Evolutionary conservation across 768 basidiomycete species (phyloP).

Genomic region (Amanita inopinata): DNA sequence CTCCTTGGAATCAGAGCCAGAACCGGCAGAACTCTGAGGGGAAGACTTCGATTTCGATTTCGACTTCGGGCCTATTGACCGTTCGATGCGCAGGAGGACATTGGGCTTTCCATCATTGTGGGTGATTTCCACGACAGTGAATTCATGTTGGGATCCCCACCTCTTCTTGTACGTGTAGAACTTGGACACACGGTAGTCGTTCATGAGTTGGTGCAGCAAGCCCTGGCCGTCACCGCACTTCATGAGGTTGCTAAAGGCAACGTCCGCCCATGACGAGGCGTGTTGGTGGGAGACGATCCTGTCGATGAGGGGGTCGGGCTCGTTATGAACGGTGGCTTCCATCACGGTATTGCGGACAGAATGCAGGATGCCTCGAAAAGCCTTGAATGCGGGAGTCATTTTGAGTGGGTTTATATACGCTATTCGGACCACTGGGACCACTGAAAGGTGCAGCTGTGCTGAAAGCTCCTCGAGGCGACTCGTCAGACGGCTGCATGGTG

Average conservation of each 20-base stretch:
- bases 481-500: not conserved
- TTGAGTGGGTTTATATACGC: constrained; percentile 1
- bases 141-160: not conserved
- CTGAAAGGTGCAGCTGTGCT: not conserved
- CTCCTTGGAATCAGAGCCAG: not conserved
- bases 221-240: not conserved
- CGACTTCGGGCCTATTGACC: not conserved
- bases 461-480: not conserved
- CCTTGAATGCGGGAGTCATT: not conserved
- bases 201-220: not conserved
- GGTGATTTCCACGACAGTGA: not conserved
- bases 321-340: not conserved
- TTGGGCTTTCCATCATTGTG: not conserved
- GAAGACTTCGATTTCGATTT: too few relatives aligned
- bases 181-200: not conserved
- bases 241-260: not conserved
- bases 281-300: not conserved
- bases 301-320: not conserved
- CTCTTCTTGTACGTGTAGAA: not conserved
- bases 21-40: not conserved
- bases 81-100: not conserved
- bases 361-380: not conserved
- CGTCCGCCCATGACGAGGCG: not conserved
- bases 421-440: not conserved
- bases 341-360: not conserved